Evolutionary conservation across 139 green algal species (phyloP).

Genomic region (Closterium sp.): DNA sequence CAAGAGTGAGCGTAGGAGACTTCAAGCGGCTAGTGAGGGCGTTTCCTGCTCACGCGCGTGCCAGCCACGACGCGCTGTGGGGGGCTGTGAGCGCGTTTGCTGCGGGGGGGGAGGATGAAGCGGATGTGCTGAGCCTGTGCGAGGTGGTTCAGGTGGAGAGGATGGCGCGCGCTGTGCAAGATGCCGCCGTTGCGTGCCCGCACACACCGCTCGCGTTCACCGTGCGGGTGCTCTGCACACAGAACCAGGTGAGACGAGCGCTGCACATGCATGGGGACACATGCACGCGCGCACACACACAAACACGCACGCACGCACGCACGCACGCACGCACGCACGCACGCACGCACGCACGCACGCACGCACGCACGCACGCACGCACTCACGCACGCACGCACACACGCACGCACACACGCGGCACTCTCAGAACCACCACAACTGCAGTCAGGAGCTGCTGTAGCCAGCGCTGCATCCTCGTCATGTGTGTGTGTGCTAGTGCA

Average conservation of each 20-base stretch:
- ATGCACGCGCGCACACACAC: background rate
- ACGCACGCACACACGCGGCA: background rate
- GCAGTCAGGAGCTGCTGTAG: too few species aligned
- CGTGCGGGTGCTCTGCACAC: background rate
- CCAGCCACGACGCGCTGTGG: background rate
- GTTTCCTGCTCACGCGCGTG: background rate
- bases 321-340: conserved; percentile 13
- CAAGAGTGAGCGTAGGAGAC: background rate
- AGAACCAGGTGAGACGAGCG: background rate
- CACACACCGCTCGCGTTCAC: background rate
- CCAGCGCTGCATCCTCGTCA: too few species aligned
- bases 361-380: conserved; percentile 16
- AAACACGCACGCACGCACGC: conserved; percentile 16
- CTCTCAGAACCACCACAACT: too few species aligned
- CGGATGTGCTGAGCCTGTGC: background rate
- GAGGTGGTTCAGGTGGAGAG: background rate
- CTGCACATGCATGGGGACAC: background rate
- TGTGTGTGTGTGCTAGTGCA: too few species aligned
- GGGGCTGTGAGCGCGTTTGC: background rate
- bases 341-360: conserved; percentile 12
- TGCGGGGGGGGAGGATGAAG: background rate
- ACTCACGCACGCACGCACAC: conserved; percentile 12
- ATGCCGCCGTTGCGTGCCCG: background rate
- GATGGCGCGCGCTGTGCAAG: background rate
- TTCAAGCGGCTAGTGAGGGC: background rate